phyloP scores from a whole-genome alignment of 345 rosid species.

The Noccaea caerulescens region DNA sequence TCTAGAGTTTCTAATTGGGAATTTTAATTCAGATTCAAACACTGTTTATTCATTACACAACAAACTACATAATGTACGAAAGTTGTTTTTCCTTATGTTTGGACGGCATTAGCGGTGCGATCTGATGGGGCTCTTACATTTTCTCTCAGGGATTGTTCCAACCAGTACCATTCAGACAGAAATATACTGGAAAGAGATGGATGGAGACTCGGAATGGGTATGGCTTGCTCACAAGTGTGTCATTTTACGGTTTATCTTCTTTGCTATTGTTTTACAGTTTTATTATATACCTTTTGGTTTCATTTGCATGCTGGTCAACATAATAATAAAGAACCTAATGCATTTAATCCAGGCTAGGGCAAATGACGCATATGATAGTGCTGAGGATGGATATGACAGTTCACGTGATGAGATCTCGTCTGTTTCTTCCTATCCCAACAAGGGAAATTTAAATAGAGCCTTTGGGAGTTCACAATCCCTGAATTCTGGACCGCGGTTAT shows the following conservation, averaged over 20 bases:
- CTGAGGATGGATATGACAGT: slow-evolving; percentile 90
- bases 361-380: slow-evolving; percentile 66
- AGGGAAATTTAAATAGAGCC: slow-evolving; percentile 61
- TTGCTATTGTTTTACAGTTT: neutral
- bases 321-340: slow-evolving; percentile 7
- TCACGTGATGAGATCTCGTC: slow-evolving; percentile 89
- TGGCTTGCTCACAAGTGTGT: slow-evolving; percentile 39
- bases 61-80: slow-evolving; percentile 14
- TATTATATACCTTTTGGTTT: slow-evolving; percentile 20
- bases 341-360: slow-evolving; percentile 65
- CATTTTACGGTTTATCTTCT: slow-evolving; percentile 4
- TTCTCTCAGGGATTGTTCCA: slow-evolving; percentile 79
- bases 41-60: slow-evolving; percentile 15
- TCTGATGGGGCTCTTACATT: slow-evolving; percentile 21
- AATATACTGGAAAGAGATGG: slow-evolving; percentile 87
- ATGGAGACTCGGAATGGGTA: slow-evolving; percentile 99
- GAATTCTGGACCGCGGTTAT: slow-evolving; percentile 69
- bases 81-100: neutral
- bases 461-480: slow-evolving; percentile 85
- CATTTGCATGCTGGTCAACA: slow-evolving; percentile 26
- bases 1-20: slow-evolving; percentile 22
- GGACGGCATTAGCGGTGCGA: slow-evolving; percentile 20
- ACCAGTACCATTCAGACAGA: slow-evolving; percentile 67
- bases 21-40: slow-evolving; percentile 5
- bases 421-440: slow-evolving; percentile 73